Conservation (phyloP, 305 asterid species). For the Andrographis paniculata region DNA sequence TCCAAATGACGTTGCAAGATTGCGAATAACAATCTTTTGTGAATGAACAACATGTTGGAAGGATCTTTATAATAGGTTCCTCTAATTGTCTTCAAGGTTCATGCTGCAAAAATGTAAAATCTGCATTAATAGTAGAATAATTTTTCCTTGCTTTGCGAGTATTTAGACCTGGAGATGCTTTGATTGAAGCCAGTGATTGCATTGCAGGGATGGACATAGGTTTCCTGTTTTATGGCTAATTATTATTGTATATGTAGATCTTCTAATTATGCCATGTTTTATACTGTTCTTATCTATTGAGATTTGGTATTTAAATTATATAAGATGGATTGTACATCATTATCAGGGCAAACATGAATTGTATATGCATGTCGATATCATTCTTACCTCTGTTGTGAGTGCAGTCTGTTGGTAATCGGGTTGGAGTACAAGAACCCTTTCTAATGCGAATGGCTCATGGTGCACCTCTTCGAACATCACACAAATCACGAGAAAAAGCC, state of each 20-base stretch:
- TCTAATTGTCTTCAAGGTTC: no score
- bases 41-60: background rate
- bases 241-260: no score
- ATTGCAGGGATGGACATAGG: no score
- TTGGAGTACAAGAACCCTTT: slow-evolving; percentile 94
- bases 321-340: background rate
- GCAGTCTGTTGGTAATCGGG: slow-evolving; percentile 97
- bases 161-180: slow-evolving; percentile 8
- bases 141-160: slow-evolving; percentile 12
- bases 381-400: slow-evolving; percentile 24
- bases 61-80: no score
- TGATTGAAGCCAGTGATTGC: background rate
- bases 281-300: background rate
- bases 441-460: slow-evolving; percentile 99
- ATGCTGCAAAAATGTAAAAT: no score
- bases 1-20: slow-evolving; percentile 4
- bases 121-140: slow-evolving; percentile 2
- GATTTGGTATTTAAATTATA: background rate
- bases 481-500: slow-evolving; percentile 39
- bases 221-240: no score
- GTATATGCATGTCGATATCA: slow-evolving; percentile 10
- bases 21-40: background rate
- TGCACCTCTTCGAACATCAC: slow-evolving; percentile 51
- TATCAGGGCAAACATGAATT: slow-evolving; percentile 7
- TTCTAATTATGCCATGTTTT: no score